Base-by-base conservation (phyloP, 2,329 filamentous ascomycete genomes). In the Fusarium pilosicola region DNA sequence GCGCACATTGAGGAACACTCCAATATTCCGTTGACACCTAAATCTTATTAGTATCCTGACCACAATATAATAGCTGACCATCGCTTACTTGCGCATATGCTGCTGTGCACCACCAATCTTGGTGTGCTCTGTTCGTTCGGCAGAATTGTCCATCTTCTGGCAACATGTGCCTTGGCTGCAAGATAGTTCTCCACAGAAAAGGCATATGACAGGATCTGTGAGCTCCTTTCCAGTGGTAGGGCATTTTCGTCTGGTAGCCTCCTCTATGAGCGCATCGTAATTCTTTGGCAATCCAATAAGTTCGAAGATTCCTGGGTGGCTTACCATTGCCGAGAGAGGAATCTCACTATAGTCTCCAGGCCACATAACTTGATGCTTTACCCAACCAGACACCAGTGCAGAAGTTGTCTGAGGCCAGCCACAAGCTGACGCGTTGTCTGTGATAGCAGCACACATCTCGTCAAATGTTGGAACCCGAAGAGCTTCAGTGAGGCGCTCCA, bases 181-280 rank as follows among this genome's bases (percentile, higher is more conserved):
- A 83, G 98, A 96, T 45, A 99, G 94, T n/a, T 95, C 95, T 39
- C 96, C 96, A 80, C 96, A 99, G 84, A 98, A 94, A 44, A 99
- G 88, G 79, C 96, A 99, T 42, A 99, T 90, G 73, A 93, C 94
- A 0, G 96, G 95, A 81, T 99, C 97, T 5, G 92, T 92, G 57
- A 99, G 85, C 76, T 98, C 96, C 80, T 96, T 97, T 74, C 95
- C 95, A 3, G 94, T 97, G 5, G 92, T 97, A 1, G 95, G 95
- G 79, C 96, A 99, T 56, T 89, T 91, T 59, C 93, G 87, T 73
- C 91, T 91, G 75, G 96, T 96, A 32, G 94, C 94, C 83, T 97
- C 95, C 79, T 98, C 96, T 66, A 97, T 97, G 42, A 99, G 86
- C 6, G 91, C 92, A 81, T 98, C 96, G 80, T 95, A 99, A 78